These are phyloP conservation scores for Paraconiothyrium sp. DNA, from an alignment of 2,329 filamentous ascomycete species.

Conservation along the genomic window DNA sequence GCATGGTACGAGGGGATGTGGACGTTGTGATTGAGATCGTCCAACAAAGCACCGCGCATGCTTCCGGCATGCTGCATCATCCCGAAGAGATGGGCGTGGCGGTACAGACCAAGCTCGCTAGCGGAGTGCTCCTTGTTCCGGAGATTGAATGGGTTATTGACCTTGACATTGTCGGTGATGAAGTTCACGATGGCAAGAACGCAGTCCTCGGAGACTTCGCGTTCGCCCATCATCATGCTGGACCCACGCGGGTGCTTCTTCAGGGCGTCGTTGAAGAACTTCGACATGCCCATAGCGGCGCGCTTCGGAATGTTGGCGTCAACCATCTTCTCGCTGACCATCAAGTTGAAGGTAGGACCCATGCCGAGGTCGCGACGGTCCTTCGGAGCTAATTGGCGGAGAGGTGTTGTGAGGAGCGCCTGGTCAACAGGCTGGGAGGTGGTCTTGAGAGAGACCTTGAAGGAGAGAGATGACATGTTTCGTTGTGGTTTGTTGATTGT, in stretches of 20 bases:
- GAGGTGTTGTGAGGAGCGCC: background rate
- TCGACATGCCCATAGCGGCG: slow-evolving; percentile 1
- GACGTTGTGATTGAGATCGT: background rate
- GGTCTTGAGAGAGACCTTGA: background rate
- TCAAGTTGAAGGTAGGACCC: background rate
- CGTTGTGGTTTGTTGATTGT: too few species aligned
- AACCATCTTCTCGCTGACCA: background rate
- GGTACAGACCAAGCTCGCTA: background rate
- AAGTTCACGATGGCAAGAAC: background rate
- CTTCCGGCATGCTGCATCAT: background rate
- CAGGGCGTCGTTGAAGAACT: background rate
- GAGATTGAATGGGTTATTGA: background rate
- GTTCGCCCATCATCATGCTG: background rate
- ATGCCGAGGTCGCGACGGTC: background rate
- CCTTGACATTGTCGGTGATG: background rate
- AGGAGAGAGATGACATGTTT: background rate
- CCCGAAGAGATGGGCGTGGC: background rate
- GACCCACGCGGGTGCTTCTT: background rate
- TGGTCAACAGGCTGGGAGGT: background rate
- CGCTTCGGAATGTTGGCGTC: background rate
- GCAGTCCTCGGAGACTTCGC: background rate
- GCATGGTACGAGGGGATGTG: background rate
- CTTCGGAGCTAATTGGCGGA: background rate
- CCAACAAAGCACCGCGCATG: background rate
- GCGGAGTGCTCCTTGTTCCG: background rate